phyloP scores from a whole-genome alignment of 148 eudicot genomes.

The Rhododendron simsii region DNA sequence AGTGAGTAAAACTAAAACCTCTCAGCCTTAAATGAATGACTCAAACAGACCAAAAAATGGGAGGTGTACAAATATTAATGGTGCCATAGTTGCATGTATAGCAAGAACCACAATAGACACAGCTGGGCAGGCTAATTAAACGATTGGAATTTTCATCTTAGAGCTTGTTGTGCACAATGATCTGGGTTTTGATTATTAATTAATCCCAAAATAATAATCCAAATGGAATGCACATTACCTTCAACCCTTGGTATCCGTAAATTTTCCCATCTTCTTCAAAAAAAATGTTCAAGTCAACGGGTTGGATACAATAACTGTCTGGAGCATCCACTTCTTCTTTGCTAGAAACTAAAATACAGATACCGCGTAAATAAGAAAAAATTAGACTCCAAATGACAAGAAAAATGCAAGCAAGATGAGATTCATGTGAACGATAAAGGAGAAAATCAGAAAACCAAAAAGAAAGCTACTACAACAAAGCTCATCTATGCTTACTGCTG shows the following conservation, averaged over 20 bases:
- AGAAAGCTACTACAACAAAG: neutral
- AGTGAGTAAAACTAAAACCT: neutral
- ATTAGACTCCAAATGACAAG: constrained; percentile 4
- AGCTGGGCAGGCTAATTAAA: neutral
- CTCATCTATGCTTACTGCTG: neutral
- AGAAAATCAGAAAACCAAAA: neutral
- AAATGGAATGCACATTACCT: constrained; percentile 37
- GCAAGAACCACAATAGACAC: neutral
- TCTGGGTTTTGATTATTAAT: neutral
- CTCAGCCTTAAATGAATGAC: neutral
- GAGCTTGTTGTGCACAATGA: neutral
- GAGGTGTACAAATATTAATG: neutral
- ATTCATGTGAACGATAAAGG: neutral
- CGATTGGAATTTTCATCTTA: neutral
- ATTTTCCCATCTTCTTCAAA: constrained; percentile 89
- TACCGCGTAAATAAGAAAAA: neutral
- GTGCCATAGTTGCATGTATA: neutral
- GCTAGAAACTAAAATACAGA: constrained; percentile 51
- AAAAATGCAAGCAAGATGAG: neutral
- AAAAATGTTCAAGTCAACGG: constrained; percentile 68
- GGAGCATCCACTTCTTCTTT: constrained; percentile 71
- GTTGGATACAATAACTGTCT: constrained; percentile 51
- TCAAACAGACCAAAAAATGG: neutral
- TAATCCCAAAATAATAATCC: neutral
- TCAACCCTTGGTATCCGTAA: constrained; percentile 78